These are phyloP conservation scores for Panicum hallii DNA, from an alignment of 202 grass and related monocot genomes.

Conservation along the genomic window DNA sequence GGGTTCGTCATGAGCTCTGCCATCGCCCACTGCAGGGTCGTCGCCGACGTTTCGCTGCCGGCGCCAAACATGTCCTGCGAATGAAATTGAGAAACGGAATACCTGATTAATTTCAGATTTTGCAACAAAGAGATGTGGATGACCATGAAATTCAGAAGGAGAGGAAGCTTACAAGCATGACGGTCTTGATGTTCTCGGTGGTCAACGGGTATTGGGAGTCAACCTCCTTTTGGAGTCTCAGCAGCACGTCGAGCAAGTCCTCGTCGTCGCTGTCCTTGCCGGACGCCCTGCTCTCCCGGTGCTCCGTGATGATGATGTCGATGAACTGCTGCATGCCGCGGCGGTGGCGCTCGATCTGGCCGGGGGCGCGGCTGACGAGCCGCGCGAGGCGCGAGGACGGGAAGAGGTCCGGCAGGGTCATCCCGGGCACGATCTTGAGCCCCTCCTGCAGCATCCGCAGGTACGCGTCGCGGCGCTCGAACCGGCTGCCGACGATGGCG, in stretches of 20 bases:
- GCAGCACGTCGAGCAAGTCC: slow-evolving; percentile 54
- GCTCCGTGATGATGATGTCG: slow-evolving; percentile 42
- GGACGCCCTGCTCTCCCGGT: neutral
- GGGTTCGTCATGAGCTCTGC: slow-evolving; percentile 43
- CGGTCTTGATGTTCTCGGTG: slow-evolving; percentile 52
- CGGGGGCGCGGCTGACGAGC: neutral
- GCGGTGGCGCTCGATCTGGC: neutral
- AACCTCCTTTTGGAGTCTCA: slow-evolving; percentile 45
- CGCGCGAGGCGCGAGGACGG: slow-evolving; percentile 38
- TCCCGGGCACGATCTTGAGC: neutral
- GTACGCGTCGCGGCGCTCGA: slow-evolving; percentile 46
- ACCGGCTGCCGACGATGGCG: slow-evolving; percentile 56
- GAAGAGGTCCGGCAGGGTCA: slow-evolving; percentile 42
- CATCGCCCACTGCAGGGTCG: slow-evolving; percentile 46
- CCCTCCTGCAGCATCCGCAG: slow-evolving; percentile 33
- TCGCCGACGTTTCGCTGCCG: slow-evolving; percentile 29
- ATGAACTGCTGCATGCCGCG: neutral
- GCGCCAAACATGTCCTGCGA: slow-evolving; percentile 41
- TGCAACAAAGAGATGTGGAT: neutral
- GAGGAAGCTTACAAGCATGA: slow-evolving; percentile 45
- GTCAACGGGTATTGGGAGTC: slow-evolving; percentile 40
- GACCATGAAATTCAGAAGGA: neutral
- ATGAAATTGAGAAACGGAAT: neutral
- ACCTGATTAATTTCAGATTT: neutral
- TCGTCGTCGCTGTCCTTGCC: neutral